Evolutionary conservation across 495 filamentous ascomycete genomes (phyloP).

Genomic region (Pseudoneurospora amorphoporcata): DNA sequence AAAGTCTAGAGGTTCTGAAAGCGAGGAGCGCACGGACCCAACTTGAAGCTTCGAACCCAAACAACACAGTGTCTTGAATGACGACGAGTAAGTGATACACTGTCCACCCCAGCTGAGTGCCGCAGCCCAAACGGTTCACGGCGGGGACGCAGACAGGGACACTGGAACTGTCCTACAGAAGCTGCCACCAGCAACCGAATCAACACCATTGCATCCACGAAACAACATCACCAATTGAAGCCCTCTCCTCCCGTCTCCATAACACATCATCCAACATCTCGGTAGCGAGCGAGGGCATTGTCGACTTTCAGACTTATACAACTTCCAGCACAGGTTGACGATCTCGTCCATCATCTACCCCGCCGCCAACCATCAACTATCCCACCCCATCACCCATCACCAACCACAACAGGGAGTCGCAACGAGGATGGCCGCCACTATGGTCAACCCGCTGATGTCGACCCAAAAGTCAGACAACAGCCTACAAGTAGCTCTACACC

Average conservation of each 20-base stretch:
- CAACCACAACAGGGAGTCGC: not conserved
- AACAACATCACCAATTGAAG: too few species aligned
- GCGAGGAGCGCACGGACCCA: not conserved
- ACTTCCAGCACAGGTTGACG: not conserved
- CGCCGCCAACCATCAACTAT: not conserved
- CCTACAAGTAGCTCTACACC: conserved; percentile 78
- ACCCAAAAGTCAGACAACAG: conserved; percentile 56
- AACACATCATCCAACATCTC: not conserved
- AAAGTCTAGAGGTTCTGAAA: not conserved
- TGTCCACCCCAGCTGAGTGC: not conserved
- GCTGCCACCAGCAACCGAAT: not conserved
- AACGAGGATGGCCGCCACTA: conserved; percentile 9
- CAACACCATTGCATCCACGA: not conserved
- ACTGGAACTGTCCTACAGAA: not conserved
- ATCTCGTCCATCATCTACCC: not conserved
- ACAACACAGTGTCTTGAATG: not conserved
- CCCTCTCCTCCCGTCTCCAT: not conserved
- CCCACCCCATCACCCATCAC: not conserved
- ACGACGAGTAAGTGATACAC: not conserved
- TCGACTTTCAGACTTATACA: not conserved
- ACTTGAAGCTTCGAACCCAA: not conserved
- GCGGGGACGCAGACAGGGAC: not conserved
- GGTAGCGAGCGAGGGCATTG: too few species aligned
- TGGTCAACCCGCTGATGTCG: conserved; percentile 29
- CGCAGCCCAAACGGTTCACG: not conserved